Conservation (phyloP, 2,329 filamentous ascomycete species). For the Thermothelomyces thermophilus region DNA sequence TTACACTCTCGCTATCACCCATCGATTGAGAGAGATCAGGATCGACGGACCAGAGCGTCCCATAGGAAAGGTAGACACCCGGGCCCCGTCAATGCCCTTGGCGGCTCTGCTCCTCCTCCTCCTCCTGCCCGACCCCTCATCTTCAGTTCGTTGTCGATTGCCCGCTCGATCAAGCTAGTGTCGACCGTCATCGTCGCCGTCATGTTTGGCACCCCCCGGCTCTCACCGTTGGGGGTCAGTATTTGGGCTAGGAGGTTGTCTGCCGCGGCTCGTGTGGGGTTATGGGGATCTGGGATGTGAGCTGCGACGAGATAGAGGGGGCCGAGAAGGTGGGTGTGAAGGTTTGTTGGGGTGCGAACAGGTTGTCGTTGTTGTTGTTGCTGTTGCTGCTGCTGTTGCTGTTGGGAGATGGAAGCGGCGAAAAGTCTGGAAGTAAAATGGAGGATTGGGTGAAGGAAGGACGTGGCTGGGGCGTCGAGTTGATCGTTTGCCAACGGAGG, state of each 20-base stretch:
- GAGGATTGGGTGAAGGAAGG: conserved; percentile 9
- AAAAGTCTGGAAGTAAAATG: conserved; percentile 1
- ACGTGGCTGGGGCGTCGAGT: background rate
- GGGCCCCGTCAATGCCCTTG: conserved; percentile 13
- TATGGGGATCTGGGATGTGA: background rate
- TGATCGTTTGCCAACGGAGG: background rate
- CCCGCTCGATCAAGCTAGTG: background rate
- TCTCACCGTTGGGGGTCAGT: background rate
- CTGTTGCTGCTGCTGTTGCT: background rate
- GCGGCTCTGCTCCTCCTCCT: background rate
- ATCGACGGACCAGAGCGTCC: conserved; percentile 1
- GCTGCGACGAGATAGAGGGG: conserved; percentile 19
- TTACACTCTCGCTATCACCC: too few relatives aligned
- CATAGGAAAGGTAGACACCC: conserved; percentile 14
- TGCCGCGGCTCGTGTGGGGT: conserved; percentile 8
- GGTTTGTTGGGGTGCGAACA: background rate
- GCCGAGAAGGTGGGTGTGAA: conserved; percentile 10
- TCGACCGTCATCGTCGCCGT: too few relatives aligned
- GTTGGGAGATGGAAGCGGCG: background rate
- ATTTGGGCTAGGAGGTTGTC: conserved; percentile 10
- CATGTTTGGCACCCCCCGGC: too few relatives aligned
- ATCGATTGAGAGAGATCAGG: too few relatives aligned
- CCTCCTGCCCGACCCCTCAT: background rate
- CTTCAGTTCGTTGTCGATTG: background rate
- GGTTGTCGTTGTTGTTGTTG: background rate